A percentile compares a stretch with the other conserved stretches of the same genome.
These are phyloP conservation scores for Russula sp. DNA, from an alignment of 768 basidiomycete species.

Conservation along the genomic window DNA sequence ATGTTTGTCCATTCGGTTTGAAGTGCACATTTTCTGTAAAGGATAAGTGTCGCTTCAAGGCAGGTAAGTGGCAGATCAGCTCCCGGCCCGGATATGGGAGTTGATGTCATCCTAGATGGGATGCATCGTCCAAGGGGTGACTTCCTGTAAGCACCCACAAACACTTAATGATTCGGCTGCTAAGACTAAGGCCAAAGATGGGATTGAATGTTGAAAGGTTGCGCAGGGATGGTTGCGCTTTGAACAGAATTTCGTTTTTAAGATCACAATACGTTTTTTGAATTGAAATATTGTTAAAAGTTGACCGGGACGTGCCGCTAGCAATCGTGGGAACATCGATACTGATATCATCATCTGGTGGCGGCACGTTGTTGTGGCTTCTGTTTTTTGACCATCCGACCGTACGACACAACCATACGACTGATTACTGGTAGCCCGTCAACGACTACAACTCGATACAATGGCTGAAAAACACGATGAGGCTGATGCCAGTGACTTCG, in stretches of 20 bases:
- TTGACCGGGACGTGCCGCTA: neutral
- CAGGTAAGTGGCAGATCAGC: conserved; percentile 36
- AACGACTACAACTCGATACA: neutral
- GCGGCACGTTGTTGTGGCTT: neutral
- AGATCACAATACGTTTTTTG: conserved; percentile 6
- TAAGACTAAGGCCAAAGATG: conserved; percentile 7
- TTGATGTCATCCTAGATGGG: conserved; percentile 31
- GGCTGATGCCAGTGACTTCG: conserved; percentile 52
- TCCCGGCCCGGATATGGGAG: neutral
- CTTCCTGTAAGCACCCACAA: neutral
- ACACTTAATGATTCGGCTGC: neutral
- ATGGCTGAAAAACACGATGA: conserved; percentile 45
- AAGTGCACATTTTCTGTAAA: conserved; percentile 56
- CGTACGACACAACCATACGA: neutral
- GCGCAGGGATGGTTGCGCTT: neutral
- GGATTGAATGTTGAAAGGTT: conserved; percentile 1
- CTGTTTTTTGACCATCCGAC: neutral
- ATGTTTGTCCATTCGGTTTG: conserved; percentile 68
- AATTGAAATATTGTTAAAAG: neutral
- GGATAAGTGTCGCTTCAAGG: conserved; percentile 88
- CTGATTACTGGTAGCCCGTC: neutral
- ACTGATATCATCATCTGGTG: conserved; percentile 19
- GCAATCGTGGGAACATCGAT: conserved; percentile 67
- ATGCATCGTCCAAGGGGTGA: conserved; percentile 34
- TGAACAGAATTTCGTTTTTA: conserved; percentile 1